phyloP scores from a whole-genome alignment of 345 rosid genomes.

The Eucalyptus sp. region DNA sequence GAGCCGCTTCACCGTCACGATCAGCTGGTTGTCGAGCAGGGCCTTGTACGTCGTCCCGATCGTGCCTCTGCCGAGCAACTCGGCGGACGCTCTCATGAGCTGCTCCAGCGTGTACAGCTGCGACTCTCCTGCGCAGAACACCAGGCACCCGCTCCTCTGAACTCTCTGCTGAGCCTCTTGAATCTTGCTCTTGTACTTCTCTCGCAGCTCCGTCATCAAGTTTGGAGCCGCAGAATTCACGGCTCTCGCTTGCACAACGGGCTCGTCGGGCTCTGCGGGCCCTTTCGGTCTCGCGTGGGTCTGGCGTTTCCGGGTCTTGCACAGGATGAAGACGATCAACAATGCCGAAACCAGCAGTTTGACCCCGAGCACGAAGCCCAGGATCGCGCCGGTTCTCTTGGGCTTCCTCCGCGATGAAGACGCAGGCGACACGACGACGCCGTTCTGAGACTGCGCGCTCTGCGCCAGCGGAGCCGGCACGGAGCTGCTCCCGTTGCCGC shows the following conservation, averaged over 20 bases:
- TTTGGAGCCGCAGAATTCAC: background rate
- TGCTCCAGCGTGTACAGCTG: constrained; percentile 57
- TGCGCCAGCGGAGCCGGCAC: constrained; percentile 35
- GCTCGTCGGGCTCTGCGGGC: background rate
- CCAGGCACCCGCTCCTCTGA: background rate
- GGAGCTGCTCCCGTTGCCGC: background rate
- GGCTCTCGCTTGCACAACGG: background rate
- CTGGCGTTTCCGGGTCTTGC: constrained; percentile 10
- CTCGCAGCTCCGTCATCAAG: background rate
- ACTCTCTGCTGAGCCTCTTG: background rate
- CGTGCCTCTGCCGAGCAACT: constrained; percentile 75
- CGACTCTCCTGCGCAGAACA: constrained; percentile 29
- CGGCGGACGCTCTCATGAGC: constrained; percentile 85
- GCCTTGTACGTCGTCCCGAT: constrained; percentile 83
- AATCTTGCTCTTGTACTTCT: background rate
- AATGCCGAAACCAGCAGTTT: constrained; percentile 26
- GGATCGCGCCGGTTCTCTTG: constrained; percentile 16
- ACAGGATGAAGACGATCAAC: constrained; percentile 23
- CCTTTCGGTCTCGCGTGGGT: background rate
- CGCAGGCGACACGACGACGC: constrained; percentile 2
- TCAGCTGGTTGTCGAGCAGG: constrained; percentile 53
- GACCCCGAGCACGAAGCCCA: constrained; percentile 39
- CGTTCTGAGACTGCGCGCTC: constrained; percentile 35
- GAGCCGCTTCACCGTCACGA: constrained; percentile 70
- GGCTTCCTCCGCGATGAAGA: constrained; percentile 26